Conservation (phyloP, 2,329 filamentous ascomycete species). For the Xylaria sp. region DNA sequence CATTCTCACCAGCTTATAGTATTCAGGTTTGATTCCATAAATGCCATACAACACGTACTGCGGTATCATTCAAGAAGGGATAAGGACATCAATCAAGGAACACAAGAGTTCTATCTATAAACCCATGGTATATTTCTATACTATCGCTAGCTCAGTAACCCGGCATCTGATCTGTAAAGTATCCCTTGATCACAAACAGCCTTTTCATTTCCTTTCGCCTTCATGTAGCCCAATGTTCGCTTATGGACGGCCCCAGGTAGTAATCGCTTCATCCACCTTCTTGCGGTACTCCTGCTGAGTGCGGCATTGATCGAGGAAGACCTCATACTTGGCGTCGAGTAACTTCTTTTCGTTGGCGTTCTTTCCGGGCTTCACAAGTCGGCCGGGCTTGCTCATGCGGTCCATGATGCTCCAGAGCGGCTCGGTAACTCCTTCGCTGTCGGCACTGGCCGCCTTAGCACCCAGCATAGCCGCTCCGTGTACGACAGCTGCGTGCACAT, state of each 20-base stretch:
- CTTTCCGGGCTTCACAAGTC: conserved; percentile 75
- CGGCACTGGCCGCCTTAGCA: conserved; percentile 90
- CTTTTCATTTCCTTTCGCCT: not conserved
- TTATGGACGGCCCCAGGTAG: conserved; percentile 42
- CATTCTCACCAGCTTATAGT: not conserved
- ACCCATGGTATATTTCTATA: not conserved
- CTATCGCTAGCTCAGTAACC: not conserved
- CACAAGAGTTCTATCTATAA: not conserved
- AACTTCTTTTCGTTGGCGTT: conserved; percentile 78
- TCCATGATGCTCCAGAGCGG: conserved; percentile 97
- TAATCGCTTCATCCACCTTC: conserved; percentile 71
- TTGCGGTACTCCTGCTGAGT: conserved; percentile 83
- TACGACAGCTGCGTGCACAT: conserved; percentile 93
- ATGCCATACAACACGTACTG: not conserved
- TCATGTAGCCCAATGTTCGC: not conserved
- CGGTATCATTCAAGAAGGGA: no score
- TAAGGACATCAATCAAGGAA: no score
- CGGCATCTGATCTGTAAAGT: not conserved
- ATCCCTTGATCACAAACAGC: not conserved
- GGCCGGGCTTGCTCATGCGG: conserved; percentile 92
- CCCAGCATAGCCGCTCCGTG: conserved; percentile 99
- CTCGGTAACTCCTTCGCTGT: conserved; percentile 78
- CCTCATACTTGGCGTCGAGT: conserved; percentile 86
- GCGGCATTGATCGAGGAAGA: conserved; percentile 93
- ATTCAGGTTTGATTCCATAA: not conserved